phyloP scores from a whole-genome alignment of 1,139 yeast genomes.

The Diutina neorugosa region DNA sequence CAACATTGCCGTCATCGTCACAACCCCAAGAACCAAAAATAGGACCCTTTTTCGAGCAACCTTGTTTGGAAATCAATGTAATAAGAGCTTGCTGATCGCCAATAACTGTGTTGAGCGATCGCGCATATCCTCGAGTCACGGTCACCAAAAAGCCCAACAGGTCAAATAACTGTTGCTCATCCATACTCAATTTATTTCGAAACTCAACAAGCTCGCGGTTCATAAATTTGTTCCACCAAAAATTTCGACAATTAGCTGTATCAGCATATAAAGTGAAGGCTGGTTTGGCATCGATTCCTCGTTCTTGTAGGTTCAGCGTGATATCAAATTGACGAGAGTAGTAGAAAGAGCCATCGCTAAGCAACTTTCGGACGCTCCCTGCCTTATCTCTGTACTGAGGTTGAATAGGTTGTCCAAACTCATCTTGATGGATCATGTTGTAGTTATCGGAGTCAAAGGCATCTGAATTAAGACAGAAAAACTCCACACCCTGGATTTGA shows the following conservation, averaged over 20 bases:
- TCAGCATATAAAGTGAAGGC: slow-evolving; percentile 17
- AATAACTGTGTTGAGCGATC: slow-evolving; percentile 39
- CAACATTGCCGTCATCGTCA: slow-evolving; percentile 59
- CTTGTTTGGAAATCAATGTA: slow-evolving; percentile 57
- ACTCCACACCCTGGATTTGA: slow-evolving; percentile 45
- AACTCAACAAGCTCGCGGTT: slow-evolving; percentile 46
- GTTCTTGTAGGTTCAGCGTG: slow-evolving; percentile 47
- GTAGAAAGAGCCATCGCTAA: slow-evolving; percentile 54
- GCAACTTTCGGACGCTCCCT: slow-evolving; percentile 40
- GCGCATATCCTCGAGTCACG: slow-evolving; percentile 55
- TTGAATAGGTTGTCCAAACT: neutral
- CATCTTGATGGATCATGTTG: neutral
- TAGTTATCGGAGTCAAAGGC: slow-evolving; percentile 31
- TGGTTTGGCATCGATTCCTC: slow-evolving; percentile 19
- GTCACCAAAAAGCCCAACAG: slow-evolving; percentile 44
- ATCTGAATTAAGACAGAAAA: slow-evolving; percentile 49
- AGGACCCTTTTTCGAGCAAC: slow-evolving; percentile 47
- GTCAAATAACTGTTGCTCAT: slow-evolving; percentile 42
- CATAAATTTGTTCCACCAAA: slow-evolving; percentile 57
- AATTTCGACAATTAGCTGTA: slow-evolving; percentile 38
- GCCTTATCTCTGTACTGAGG: slow-evolving; percentile 15
- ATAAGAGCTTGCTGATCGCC: slow-evolving; percentile 31
- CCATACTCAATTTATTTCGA: slow-evolving; percentile 38
- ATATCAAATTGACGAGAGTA: slow-evolving; percentile 57
- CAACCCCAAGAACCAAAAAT: slow-evolving; percentile 59